Evolutionary conservation across 73 alveolate species (phyloP).

Genomic region (Paramecium tetraurelia): DNA sequence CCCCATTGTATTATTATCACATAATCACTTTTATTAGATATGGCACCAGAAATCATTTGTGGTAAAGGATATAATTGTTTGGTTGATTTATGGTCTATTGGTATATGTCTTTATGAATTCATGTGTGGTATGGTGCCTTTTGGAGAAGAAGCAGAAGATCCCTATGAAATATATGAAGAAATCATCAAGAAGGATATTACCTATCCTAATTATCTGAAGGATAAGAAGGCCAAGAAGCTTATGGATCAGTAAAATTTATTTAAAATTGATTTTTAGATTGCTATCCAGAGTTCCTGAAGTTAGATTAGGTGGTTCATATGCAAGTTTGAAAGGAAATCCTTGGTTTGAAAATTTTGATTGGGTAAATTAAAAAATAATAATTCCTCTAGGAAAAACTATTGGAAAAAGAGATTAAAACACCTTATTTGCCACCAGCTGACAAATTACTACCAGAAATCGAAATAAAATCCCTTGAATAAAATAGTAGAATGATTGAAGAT

Average conservation of each 20-base stretch:
- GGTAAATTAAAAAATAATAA: neutral
- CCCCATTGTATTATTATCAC: conserved; percentile 53
- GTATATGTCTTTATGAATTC: conserved; percentile 72
- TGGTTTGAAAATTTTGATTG: conserved; percentile 74
- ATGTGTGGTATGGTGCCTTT: conserved; percentile 81
- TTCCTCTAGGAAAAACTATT: conserved; percentile 21
- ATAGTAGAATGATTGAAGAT: conserved; percentile 32
- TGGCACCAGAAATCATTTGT: conserved; percentile 76
- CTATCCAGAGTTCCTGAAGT: conserved; percentile 68
- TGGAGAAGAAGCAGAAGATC: conserved; percentile 81
- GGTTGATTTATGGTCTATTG: conserved; percentile 81
- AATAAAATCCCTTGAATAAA: conserved; percentile 29
- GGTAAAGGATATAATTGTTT: conserved; percentile 78
- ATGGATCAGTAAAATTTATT: conserved; percentile 59
- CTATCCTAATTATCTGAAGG: conserved; percentile 69
- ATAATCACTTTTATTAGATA: neutral
- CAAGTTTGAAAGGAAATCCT: conserved; percentile 62
- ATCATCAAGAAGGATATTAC: conserved; percentile 69
- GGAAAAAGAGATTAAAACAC: conserved; percentile 57
- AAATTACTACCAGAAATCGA: conserved; percentile 50
- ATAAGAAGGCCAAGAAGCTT: conserved; percentile 68
- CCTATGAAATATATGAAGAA: conserved; percentile 71
- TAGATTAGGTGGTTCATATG: conserved; percentile 66
- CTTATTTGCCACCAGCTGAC: conserved; percentile 53
- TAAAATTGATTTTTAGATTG: conserved; percentile 14